Conservation (phyloP, 1,139 yeast genomes). For the Nematodospora anomalae region DNA sequence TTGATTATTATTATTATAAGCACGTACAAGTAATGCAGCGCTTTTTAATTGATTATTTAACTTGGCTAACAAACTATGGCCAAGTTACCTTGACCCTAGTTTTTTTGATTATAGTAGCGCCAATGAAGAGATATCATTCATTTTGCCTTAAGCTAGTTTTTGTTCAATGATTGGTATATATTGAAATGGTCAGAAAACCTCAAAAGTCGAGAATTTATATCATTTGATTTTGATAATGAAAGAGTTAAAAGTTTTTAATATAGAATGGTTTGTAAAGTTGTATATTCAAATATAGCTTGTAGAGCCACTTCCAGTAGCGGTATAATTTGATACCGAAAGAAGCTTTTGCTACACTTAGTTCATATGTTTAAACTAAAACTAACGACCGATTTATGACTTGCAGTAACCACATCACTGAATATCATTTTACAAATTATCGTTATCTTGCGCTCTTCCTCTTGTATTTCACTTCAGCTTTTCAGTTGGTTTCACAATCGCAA, state of each 20-base stretch:
- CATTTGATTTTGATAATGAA: conserved; percentile 32
- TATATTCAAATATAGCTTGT: conserved; percentile 22
- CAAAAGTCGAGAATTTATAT: conserved; percentile 8
- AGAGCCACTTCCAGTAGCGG: conserved; percentile 26
- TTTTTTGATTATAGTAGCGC: conserved; percentile 37
- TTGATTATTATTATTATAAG: no score
- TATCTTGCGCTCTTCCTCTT: conserved; percentile 14
- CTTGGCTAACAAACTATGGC: no score
- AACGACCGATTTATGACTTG: conserved; percentile 29
- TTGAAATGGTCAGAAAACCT: conserved; percentile 10
- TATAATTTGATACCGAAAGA: conserved; percentile 26
- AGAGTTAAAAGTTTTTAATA: conserved; percentile 16
- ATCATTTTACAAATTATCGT: conserved; percentile 31
- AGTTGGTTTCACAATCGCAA: conserved; percentile 23
- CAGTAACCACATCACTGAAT: conserved; percentile 23
- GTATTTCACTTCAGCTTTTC: conserved; percentile 19
- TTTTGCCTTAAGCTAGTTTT: conserved; percentile 28
- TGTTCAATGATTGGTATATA: conserved; percentile 29
- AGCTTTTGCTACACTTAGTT: conserved; percentile 23
- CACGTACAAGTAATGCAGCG: no score
- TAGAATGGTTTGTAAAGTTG: conserved; percentile 9
- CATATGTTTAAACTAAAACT: conserved; percentile 12
- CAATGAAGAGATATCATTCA: conserved; percentile 33
- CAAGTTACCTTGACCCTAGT: no score
- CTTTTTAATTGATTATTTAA: no score